Percentiles rank a stretch among this genome's conserved stretches.
Conservation (phyloP, 495 filamentous ascomycete species). For the Penicillium longicatenatum region DNA sequence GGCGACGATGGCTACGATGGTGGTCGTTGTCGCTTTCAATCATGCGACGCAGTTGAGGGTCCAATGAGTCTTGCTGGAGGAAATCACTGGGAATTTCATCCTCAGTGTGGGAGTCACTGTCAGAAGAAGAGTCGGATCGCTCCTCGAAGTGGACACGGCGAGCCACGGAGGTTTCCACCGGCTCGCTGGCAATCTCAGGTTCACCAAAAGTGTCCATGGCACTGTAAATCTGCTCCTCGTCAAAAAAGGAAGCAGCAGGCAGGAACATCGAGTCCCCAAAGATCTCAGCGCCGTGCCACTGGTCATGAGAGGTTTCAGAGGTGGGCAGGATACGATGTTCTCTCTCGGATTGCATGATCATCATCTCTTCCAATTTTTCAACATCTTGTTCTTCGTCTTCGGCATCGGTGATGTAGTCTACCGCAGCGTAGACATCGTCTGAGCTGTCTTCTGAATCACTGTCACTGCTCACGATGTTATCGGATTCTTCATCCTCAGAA, state of each 20-base stretch:
- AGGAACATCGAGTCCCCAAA: conserved; percentile 52
- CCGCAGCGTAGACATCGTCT: conserved; percentile 72
- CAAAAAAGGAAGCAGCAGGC: conserved; percentile 50
- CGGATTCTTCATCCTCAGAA: conserved; percentile 69
- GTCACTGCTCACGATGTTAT: conserved; percentile 38
- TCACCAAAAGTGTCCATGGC: conserved; percentile 50
- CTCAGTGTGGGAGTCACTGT: conserved; percentile 53
- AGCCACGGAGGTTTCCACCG: conserved; percentile 42
- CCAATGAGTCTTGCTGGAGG: conserved; percentile 67
- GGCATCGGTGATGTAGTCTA: conserved; percentile 76
- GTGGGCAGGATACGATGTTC: conserved; percentile 34
- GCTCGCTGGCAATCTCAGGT: conserved; percentile 46
- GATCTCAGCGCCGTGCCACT: conserved; percentile 61
- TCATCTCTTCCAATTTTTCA: conserved; percentile 69
- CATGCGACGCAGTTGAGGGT: conserved; percentile 67
- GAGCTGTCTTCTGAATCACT: conserved; percentile 43
- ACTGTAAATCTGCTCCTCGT: conserved; percentile 53
- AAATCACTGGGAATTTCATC: conserved; percentile 72
- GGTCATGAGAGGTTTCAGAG: conserved; percentile 42
- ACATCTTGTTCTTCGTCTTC: conserved; percentile 77
- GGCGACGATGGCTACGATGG: conserved; percentile 42
- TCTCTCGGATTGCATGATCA: conserved; percentile 63
- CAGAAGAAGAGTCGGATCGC: conserved; percentile 52
- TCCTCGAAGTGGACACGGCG: conserved; percentile 55
- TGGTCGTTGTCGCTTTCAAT: conserved; percentile 62